Evolutionary conservation across 1,139 yeast species (phyloP).

Genomic region (Suhomyces anneliseae): DNA sequence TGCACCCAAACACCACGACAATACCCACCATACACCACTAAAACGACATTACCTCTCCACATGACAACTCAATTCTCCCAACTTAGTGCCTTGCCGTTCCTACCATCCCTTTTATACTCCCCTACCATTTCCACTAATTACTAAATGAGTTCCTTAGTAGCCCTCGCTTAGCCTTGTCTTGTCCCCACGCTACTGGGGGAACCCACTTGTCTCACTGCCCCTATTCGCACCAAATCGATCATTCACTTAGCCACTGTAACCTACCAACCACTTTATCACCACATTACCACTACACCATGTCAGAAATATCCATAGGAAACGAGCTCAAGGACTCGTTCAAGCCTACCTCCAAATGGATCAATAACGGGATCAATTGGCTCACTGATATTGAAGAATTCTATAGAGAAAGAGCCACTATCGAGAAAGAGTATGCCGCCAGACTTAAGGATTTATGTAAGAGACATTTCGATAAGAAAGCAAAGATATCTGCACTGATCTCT

Average conservation of each 20-base stretch:
- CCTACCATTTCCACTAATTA: too few species aligned
- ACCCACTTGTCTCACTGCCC: neutral
- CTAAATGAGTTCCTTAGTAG: too few species aligned
- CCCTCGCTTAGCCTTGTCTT: neutral
- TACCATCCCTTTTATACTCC: too few species aligned
- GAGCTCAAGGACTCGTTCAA: slow-evolving; percentile 79
- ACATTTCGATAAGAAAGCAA: slow-evolving; percentile 76
- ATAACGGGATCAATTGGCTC: slow-evolving; percentile 72
- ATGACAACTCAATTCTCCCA: neutral
- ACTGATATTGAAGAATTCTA: slow-evolving; percentile 80
- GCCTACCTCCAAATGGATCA: slow-evolving; percentile 73
- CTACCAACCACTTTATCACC: neutral
- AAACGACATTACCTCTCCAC: too few species aligned
- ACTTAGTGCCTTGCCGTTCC: neutral
- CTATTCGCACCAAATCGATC: neutral
- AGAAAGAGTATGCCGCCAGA: slow-evolving; percentile 76
- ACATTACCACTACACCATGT: slow-evolving; percentile 1
- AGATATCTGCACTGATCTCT: slow-evolving; percentile 61
- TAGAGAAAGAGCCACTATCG: slow-evolving; percentile 76
- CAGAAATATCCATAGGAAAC: slow-evolving; percentile 50
- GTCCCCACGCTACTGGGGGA: neutral
- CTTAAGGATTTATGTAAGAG: slow-evolving; percentile 64
- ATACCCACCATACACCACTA: too few species aligned
- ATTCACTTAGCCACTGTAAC: slow-evolving; percentile 1
- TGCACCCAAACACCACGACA: too few species aligned